phyloP scores from a whole-genome alignment of 140 eudicot species.

The Flaveria floridana region DNA sequence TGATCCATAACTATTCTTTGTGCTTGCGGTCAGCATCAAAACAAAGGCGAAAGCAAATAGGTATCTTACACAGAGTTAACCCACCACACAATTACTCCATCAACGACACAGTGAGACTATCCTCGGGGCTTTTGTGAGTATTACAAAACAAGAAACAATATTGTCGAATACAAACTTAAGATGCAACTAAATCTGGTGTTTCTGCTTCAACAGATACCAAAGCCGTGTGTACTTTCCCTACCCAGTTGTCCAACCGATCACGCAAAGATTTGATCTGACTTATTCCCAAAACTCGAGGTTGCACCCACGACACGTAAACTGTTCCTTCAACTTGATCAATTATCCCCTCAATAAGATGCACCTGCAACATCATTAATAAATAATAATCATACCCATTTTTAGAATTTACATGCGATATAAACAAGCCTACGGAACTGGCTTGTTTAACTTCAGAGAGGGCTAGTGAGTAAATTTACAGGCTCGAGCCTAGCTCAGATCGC shows the following conservation, averaged over 20 bases:
- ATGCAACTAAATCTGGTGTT: slow-evolving; percentile 89
- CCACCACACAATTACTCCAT: slow-evolving; percentile 16
- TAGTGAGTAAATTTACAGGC: neutral
- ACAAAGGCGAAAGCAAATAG: slow-evolving; percentile 18
- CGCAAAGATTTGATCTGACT: slow-evolving; percentile 80
- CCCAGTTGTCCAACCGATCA: slow-evolving; percentile 86
- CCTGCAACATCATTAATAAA: slow-evolving; percentile 44
- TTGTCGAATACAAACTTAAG: slow-evolving; percentile 34
- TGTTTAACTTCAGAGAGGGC: neutral
- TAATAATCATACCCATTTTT: neutral
- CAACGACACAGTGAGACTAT: slow-evolving; percentile 18
- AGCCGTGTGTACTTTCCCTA: slow-evolving; percentile 83
- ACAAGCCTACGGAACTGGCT: no score
- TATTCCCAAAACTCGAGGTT: slow-evolving; percentile 88
- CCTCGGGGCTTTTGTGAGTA: slow-evolving; percentile 10
- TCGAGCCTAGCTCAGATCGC: neutral
- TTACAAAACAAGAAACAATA: slow-evolving; percentile 34
- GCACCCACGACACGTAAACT: slow-evolving; percentile 94
- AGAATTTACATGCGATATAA: neutral
- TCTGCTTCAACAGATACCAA: slow-evolving; percentile 91
- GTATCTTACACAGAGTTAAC: slow-evolving; percentile 27
- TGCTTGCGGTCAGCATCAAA: slow-evolving; percentile 4
- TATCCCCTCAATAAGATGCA: slow-evolving; percentile 90
- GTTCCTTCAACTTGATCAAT: slow-evolving; percentile 96
- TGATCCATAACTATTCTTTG: neutral